Evolutionary conservation across 2,329 filamentous ascomycete genomes (phyloP).

Genomic region (Mariannaea elegans): DNA sequence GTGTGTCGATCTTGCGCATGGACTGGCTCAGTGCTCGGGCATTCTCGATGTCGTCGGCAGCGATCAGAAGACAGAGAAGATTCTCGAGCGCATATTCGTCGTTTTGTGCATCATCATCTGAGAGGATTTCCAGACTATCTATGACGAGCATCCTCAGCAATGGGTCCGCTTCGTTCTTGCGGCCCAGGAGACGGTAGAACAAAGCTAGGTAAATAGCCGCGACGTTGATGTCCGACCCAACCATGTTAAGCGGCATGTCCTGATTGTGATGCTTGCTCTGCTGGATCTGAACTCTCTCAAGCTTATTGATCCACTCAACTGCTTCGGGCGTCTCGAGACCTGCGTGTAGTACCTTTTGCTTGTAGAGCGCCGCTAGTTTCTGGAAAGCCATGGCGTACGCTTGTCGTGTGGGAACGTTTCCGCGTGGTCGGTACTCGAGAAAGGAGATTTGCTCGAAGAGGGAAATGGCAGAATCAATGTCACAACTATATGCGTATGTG

Average conservation of each 20-base stretch:
- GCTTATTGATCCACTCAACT: slow-evolving; percentile 44
- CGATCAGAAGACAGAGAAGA: slow-evolving; percentile 50
- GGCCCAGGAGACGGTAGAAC: slow-evolving; percentile 46
- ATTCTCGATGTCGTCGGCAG: slow-evolving; percentile 48
- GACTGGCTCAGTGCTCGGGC: slow-evolving; percentile 50
- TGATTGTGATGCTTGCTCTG: slow-evolving; percentile 49
- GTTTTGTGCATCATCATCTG: slow-evolving; percentile 52
- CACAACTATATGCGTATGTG: slow-evolving; percentile 46
- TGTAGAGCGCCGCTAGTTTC: slow-evolving; percentile 50
- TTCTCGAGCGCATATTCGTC: slow-evolving; percentile 54
- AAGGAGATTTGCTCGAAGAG: slow-evolving; percentile 49
- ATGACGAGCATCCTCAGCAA: slow-evolving; percentile 46
- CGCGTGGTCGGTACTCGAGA: slow-evolving; percentile 49
- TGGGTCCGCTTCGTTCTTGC: slow-evolving; percentile 37
- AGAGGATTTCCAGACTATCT: slow-evolving; percentile 50
- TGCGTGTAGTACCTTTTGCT: slow-evolving; percentile 43
- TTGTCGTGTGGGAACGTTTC: slow-evolving; percentile 50
- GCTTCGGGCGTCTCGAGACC: slow-evolving; percentile 41
- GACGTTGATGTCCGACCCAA: slow-evolving; percentile 53
- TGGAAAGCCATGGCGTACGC: slow-evolving; percentile 53
- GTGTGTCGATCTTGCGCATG: slow-evolving; percentile 48
- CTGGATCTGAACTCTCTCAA: slow-evolving; percentile 48
- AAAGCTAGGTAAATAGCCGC: slow-evolving; percentile 52
- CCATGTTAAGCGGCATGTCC: slow-evolving; percentile 51
- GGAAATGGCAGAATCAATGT: slow-evolving; percentile 46